These are phyloP conservation scores for Russula dissimulans DNA, from an alignment of 768 basidiomycete species.

Conservation along the genomic window DNA sequence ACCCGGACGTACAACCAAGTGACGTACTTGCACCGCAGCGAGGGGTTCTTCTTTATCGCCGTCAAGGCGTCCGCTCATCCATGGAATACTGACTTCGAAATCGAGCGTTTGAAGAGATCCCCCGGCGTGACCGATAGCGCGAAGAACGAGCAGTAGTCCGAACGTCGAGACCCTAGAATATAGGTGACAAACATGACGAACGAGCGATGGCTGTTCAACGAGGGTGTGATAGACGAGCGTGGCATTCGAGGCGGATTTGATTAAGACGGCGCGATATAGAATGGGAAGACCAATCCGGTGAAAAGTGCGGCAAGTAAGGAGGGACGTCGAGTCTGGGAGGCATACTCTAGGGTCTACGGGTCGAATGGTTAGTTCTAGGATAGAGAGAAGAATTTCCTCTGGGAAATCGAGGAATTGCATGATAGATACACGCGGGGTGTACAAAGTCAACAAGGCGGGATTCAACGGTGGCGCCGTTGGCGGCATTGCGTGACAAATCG, in stretches of 20 bases:
- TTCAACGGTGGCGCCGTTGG: not conserved
- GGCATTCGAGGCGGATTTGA: not conserved
- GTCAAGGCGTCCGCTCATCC: not conserved
- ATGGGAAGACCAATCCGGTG: slow-evolving; percentile 12
- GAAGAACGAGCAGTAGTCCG: not conserved
- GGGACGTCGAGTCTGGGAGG: not conserved
- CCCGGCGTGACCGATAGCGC: not conserved
- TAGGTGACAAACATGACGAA: slow-evolving; percentile 4
- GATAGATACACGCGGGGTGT: not conserved
- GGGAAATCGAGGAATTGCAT: slow-evolving; percentile 8
- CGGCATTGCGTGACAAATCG: too few species aligned
- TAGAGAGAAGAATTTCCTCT: slow-evolving; percentile 4
- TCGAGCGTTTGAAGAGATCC: slow-evolving; percentile 13
- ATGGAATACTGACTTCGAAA: not conserved
- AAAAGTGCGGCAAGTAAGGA: slow-evolving; percentile 5
- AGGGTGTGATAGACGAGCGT: not conserved
- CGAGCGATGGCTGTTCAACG: slow-evolving; percentile 1
- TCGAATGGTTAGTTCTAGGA: not conserved
- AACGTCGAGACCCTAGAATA: not conserved
- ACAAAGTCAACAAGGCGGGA: not conserved
- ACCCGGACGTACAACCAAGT: slow-evolving; percentile 1
- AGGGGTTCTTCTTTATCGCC: not conserved
- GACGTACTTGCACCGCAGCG: slow-evolving; percentile 4
- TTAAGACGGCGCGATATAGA: slow-evolving; percentile 5
- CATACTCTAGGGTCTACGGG: not conserved